These are phyloP conservation scores for Trichoderma reesei DNA, from an alignment of 495 filamentous ascomycete species.

Conservation along the genomic window DNA sequence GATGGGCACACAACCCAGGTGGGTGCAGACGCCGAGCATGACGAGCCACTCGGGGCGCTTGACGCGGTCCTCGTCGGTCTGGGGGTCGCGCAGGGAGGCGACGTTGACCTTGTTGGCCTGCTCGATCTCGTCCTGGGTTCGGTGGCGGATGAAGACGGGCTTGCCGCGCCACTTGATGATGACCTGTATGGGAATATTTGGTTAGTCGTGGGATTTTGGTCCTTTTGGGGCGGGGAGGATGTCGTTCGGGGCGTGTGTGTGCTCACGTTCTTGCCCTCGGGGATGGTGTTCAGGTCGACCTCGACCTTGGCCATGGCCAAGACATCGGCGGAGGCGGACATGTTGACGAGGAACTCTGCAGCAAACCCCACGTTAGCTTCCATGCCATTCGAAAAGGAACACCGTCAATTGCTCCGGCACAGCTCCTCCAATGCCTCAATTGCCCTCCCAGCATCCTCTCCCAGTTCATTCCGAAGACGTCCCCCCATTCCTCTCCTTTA, in stretches of 20 bases:
- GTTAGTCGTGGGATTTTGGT: not conserved
- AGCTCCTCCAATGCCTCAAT: not conserved
- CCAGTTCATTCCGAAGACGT: not conserved
- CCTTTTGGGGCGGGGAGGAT: not conserved
- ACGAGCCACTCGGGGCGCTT: constrained; percentile 98
- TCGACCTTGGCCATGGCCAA: constrained; percentile 99
- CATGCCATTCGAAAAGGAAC: not conserved
- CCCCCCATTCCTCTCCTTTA: not conserved
- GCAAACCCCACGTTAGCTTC: not conserved
- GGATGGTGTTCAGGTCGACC: constrained; percentile 81
- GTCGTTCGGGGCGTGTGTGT: too few relatives aligned
- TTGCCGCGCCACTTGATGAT: constrained; percentile 99
- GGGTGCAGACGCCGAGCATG: constrained; percentile 99
- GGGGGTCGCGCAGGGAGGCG: constrained; percentile 75
- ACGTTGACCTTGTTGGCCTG: constrained; percentile 73
- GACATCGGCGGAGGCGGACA: constrained; percentile 98
- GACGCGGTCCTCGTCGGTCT: constrained; percentile 83
- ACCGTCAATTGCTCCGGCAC: not conserved
- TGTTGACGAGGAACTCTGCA: constrained; percentile 96
- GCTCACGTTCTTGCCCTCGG: constrained; percentile 97
- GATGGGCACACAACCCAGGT: constrained; percentile 97
- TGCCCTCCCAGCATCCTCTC: not conserved
- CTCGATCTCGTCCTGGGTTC: constrained; percentile 76
- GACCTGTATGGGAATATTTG: constrained; percentile 47
- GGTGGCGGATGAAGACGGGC: constrained; percentile 99